A percentile compares a stretch with the other conserved stretches of the same genome.
Conservation (phyloP, 345 rosid genomes). For the Salix dunnii region DNA sequence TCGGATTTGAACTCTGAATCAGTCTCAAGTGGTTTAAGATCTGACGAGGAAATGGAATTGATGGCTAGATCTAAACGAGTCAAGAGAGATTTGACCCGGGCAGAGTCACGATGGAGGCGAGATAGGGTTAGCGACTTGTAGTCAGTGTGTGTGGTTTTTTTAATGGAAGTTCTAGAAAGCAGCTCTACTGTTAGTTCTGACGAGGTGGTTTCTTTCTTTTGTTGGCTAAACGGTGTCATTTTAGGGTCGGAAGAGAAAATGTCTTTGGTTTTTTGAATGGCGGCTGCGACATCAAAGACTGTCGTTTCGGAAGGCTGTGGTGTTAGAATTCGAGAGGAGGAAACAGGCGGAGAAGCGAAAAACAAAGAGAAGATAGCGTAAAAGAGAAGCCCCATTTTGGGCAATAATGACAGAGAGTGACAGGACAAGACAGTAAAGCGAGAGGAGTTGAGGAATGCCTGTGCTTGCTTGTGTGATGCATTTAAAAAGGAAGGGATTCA, state of each 20-base stretch:
- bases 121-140: slow-evolving; percentile 61
- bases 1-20: slow-evolving; percentile 26
- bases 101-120: slow-evolving; percentile 66
- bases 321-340: slow-evolving; percentile 33
- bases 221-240: background rate
- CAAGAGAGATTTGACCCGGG: slow-evolving; percentile 53
- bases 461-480: background rate
- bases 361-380: slow-evolving; percentile 19
- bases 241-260: slow-evolving; percentile 15
- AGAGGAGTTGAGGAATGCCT: background rate
- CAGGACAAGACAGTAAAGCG: background rate
- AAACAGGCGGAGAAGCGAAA: slow-evolving; percentile 18
- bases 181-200: slow-evolving; percentile 41
- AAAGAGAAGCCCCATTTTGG: slow-evolving; percentile 2
- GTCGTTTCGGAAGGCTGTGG: slow-evolving; percentile 18
- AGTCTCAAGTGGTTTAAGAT: slow-evolving; percentile 46
- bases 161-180: slow-evolving; percentile 46
- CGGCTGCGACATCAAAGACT: slow-evolving; percentile 40
- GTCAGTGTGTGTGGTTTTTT: slow-evolving; percentile 37
- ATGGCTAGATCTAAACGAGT: slow-evolving; percentile 53
- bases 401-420: background rate
- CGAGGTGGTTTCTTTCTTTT: slow-evolving; percentile 7
- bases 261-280: slow-evolving; percentile 32
- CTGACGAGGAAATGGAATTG: slow-evolving; percentile 33
- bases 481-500: background rate